Evolutionary conservation across 202 grass and related monocot genomes (phyloP), one percentile per base, ranked within the genome.

Genomic region (Panicum virgatum): DNA sequence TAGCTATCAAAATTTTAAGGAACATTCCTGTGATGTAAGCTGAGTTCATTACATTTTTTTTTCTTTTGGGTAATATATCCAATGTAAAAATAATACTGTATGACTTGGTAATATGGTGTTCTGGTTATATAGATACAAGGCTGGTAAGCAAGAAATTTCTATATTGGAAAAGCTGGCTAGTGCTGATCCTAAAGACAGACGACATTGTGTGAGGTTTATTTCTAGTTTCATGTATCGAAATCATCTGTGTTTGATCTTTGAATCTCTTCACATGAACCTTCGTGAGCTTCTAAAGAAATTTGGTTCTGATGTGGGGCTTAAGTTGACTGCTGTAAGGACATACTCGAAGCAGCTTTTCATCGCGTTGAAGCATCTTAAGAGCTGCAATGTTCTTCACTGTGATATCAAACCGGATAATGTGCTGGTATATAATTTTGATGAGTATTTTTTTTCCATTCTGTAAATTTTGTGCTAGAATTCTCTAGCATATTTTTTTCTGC

Each of bases 261-360:
- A 97, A 94, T 97, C 94, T 91, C 92, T 97, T 82, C 87, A 91
- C 90, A 97, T 97, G 94, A 97, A 97, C 88, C 94, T 97, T 77
- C 94, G 94, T 92, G 92, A 94, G 66, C 90, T 97, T 91, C 57
- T 97, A 86, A 97, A 97, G 88, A 97, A 97, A 86, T 97, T 97
- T 94, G 94, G 92, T 89, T 90, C 92, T 57, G 91, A 97, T 86
- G 94, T 97, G 66, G 94, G 94, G 44, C 84, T 97, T 72, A 97
- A 92, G 77, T 88, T 97, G 79, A 94, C 94, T 89, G 94, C 92
- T 61, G 94, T 97, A 78, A 86, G 92, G 90, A 81, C 90, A 47
- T 97, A 97, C 87, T 93, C 91, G 67, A 97, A 92, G 92, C 94
- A 97, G 86, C 94, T 97, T 84, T 97, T 97, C 84, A 94, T 97